Evolutionary conservation across 2,329 filamentous ascomycete genomes (phyloP).

Genomic region (Talaromyces albobiverticillius): DNA sequence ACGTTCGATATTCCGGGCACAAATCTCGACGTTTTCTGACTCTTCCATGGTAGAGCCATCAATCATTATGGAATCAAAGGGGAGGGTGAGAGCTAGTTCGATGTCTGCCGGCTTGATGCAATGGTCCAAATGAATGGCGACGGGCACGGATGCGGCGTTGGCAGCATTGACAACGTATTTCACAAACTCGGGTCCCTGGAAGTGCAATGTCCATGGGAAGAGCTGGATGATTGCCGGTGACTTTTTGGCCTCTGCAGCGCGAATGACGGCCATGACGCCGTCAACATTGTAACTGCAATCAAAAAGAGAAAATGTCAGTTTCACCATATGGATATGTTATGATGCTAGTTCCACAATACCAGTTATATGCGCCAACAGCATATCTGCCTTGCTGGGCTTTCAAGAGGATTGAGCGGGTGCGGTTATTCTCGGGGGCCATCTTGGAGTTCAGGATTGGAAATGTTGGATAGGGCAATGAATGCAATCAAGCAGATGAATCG

Average conservation of each 20-base stretch:
- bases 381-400: too few relatives aligned
- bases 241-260: background rate
- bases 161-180: background rate
- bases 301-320: too few relatives aligned
- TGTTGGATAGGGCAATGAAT: too few relatives aligned
- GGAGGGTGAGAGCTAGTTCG: conserved; percentile 3
- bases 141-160: background rate
- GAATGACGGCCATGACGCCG: conserved; percentile 6
- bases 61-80: conserved; percentile 11
- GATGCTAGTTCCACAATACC: background rate
- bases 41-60: background rate
- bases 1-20: too few relatives aligned
- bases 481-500: too few relatives aligned
- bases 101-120: conserved; percentile 5
- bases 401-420: too few relatives aligned
- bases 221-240: conserved; percentile 8
- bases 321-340: background rate
- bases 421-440: too few relatives aligned
- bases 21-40: background rate
- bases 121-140: conserved; percentile 5
- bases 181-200: background rate
- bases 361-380: conserved; percentile 2
- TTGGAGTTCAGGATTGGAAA: too few relatives aligned
- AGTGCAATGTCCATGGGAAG: conserved; percentile 6
- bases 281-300: conserved; percentile 1